Evolutionary conservation across 129 eudicot species (phyloP).

Genomic region (Silybum marianum): DNA sequence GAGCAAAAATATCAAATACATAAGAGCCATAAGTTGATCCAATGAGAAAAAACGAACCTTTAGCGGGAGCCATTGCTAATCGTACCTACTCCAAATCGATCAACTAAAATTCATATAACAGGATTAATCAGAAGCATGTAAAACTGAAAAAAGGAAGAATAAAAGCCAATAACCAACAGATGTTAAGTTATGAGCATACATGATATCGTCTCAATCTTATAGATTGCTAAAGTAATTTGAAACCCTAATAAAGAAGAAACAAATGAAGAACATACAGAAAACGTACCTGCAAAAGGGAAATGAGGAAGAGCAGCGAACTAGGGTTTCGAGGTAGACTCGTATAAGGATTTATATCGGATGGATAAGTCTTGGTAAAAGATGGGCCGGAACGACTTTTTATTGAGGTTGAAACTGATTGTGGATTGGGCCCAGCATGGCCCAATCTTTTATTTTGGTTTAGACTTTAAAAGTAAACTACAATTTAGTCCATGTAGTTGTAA

Average conservation of each 20-base stretch:
- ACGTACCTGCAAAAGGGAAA: conserved; percentile 27
- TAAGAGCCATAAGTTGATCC: neutral
- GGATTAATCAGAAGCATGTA: neutral
- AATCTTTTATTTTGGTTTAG: neutral
- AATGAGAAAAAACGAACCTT: conserved; percentile 10
- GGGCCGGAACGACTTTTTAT: conserved; percentile 1
- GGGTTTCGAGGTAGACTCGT: conserved; percentile 16
- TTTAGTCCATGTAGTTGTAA: neutral
- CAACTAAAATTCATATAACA: neutral
- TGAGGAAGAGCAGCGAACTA: conserved; percentile 19
- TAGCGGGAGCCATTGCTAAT: conserved; percentile 27
- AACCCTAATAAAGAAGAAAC: neutral
- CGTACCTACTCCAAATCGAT: conserved; percentile 14
- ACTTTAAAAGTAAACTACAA: neutral
- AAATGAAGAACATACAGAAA: neutral
- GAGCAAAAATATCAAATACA: no score
- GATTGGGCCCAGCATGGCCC: neutral
- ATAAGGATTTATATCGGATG: neutral
- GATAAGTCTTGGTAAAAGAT: neutral
- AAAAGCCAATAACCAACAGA: neutral
- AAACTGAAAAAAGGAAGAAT: neutral
- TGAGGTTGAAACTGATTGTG: neutral
- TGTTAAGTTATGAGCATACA: neutral
- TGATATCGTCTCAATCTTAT: neutral
- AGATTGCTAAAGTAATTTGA: neutral